These are phyloP conservation scores for Sporothrix pallida DNA, from an alignment of 2,329 filamentous ascomycete species.

Conservation along the genomic window DNA sequence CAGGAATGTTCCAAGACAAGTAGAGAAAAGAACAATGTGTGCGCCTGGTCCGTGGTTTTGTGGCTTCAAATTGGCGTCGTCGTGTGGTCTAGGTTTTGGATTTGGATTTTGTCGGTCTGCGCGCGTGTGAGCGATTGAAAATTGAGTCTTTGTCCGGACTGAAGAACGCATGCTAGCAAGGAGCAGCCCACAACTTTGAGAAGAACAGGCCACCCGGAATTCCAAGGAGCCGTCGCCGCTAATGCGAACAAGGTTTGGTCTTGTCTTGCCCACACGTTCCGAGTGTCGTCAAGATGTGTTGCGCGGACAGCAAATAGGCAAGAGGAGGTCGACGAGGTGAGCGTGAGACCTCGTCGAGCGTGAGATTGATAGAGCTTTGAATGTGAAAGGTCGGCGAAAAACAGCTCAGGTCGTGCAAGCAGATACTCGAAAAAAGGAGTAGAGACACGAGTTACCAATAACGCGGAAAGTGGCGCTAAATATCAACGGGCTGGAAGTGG, in stretches of 20 bases:
- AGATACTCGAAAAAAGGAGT: not conserved
- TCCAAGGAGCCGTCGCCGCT: not conserved
- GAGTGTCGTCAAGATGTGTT: not conserved
- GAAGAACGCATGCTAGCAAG: not conserved
- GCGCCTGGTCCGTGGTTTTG: not conserved
- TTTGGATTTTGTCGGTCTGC: conserved; percentile 1
- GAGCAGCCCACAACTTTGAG: not conserved
- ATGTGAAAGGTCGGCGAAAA: not conserved
- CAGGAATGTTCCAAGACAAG: not conserved
- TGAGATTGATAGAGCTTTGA: not conserved
- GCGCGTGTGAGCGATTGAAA: not conserved
- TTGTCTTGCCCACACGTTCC: not conserved
- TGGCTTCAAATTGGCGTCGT: not conserved
- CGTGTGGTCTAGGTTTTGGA: too few relatives aligned
- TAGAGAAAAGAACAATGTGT: not conserved
- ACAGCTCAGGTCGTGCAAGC: not conserved
- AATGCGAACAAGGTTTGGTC: not conserved
- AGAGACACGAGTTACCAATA: not conserved
- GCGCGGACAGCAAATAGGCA: not conserved
- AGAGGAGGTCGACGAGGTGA: not conserved
- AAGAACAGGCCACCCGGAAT: not conserved
- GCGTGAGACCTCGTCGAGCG: not conserved
- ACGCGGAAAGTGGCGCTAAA: conserved; percentile 5
- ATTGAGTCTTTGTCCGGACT: not conserved
- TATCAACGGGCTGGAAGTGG: not conserved